Evolutionary conservation across 305 asterid genomes (phyloP), one percentile per base, ranked within the genome.

Genomic region (Fraxinus albicans): DNA sequence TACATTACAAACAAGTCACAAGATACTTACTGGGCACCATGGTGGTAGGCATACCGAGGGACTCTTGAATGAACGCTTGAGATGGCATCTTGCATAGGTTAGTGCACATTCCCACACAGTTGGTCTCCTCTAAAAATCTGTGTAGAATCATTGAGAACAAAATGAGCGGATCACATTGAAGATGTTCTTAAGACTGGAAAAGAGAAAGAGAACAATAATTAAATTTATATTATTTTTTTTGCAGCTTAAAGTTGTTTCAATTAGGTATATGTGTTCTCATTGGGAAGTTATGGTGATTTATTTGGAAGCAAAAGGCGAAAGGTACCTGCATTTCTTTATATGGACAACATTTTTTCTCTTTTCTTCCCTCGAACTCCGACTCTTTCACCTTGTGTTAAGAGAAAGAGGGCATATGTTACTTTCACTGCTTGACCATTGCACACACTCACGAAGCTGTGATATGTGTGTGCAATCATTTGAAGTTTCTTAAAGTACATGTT

Each of bases 41-140:
- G 84, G 85, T 86, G 58, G 95, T 42, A 69, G 98, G 92, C 88
- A 91, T 82, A 85, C 98, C 97, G 25, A 96, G 89, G 8, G 96
- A 86, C 23, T 95, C 93, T 84, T 90, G 93, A 21, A 96, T 91
- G 94, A 96, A 95, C 25, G 84, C 38, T 90, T 96, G 99, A 83
- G 94, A 91, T 31, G 99, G 91, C 90, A 90, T 89, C 94, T 96
- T 96, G 94, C 99, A 96, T 65, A 96, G 93, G 81, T 93, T 96
- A 58, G 97, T 94, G 92, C 98, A 96, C 89, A 95, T 89, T 86
- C 99, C 99, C 78, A 96, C 96, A 87, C 99, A 96, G 80, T 93
- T 93, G 67, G 97, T 90, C 89, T 86, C 98, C 93, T 95, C 98
- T 90, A 96, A 82, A 60, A 95, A 88, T 94, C 99, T 96, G 82